Evolutionary conservation across 768 basidiomycete species (phyloP), one percentile per base, ranked within the genome.

Genomic region (Phaeotremella skinneri): DNA sequence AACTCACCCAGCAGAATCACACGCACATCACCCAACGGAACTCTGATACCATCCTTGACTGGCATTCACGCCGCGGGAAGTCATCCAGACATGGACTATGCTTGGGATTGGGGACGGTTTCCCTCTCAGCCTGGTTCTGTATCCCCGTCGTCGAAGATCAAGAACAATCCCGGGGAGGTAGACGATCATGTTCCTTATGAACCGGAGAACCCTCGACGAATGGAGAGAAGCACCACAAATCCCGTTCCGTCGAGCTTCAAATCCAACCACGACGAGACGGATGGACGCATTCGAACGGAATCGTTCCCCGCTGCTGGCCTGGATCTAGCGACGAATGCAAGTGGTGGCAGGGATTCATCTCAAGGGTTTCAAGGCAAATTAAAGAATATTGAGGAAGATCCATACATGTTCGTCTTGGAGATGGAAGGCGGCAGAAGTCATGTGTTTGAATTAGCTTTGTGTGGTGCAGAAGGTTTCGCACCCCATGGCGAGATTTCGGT

Each of bases 51-150:
- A 3, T 32, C 43, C 7, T 47, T 52, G 3, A 31, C 43, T 34
- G 39, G 52, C 6, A 41, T 47, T n/a, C 62, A 42, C n/a, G 25
- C 29, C 39, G 37, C 21, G 2, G 25, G 16, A 20, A 54, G 55
- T 6, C 48, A 49, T n/a, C 47, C 59, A 14, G 62, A 55, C 3
- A 55, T 69, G 45, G 87, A 89, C 70, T 91, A 91, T 68, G 88
- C 88, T 4, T 93, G 91, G 91, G 92, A 93, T 66, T 93, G 91
- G 91, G 91, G 90, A 26, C 85, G 83, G 20, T 89, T 93, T 68
- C 92, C 90, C 27, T 87, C 86, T 62, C 87, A 85, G 23, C 88
- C 89, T 2, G 87, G 87, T 0, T 77, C 85, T 66, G 82, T 0
- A 25, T 31, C 42, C 45, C 6, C 34, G n/a, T n/a, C n/a, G n/a